Percentiles rank a stretch among this genome's conserved stretches.
Evolutionary conservation across 768 basidiomycete species (phyloP).

Genomic region (Mycena alexandri): DNA sequence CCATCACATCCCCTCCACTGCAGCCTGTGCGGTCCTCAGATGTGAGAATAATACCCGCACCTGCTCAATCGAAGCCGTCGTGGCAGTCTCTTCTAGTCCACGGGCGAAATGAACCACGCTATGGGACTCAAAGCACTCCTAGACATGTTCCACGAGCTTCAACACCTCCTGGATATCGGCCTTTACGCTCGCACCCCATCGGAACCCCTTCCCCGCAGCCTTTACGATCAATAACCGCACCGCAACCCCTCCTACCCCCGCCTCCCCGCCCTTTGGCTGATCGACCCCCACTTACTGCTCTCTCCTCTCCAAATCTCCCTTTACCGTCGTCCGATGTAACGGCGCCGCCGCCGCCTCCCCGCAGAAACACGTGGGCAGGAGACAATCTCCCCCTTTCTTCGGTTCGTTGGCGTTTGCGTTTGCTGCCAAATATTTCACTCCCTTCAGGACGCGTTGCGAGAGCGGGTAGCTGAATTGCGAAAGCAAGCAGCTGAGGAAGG

Average conservation of each 20-base stretch:
- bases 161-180: too few relatives aligned
- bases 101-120: neutral
- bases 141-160: neutral
- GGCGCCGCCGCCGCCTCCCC: neutral
- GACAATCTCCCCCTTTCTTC: neutral
- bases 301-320: neutral
- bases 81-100: too few relatives aligned
- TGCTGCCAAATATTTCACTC: slow-evolving; percentile 8
- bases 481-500: neutral
- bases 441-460: slow-evolving; percentile 10
- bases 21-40: too few relatives aligned
- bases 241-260: neutral
- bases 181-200: too few relatives aligned
- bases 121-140: neutral
- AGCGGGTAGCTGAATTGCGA: slow-evolving; percentile 12
- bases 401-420: slow-evolving; percentile 10
- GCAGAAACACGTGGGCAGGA: neutral
- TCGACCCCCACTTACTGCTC: neutral
- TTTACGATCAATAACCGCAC: too few relatives aligned
- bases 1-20: too few relatives aligned
- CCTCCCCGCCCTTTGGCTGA: neutral
- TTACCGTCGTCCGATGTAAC: slow-evolving; percentile 5
- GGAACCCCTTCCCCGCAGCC: too few relatives aligned
- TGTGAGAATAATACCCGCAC: too few relatives aligned
- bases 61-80: too few relatives aligned